phyloP scores from a whole-genome alignment of 129 eudicot species.

The Smallanthus sonchifolius region DNA sequence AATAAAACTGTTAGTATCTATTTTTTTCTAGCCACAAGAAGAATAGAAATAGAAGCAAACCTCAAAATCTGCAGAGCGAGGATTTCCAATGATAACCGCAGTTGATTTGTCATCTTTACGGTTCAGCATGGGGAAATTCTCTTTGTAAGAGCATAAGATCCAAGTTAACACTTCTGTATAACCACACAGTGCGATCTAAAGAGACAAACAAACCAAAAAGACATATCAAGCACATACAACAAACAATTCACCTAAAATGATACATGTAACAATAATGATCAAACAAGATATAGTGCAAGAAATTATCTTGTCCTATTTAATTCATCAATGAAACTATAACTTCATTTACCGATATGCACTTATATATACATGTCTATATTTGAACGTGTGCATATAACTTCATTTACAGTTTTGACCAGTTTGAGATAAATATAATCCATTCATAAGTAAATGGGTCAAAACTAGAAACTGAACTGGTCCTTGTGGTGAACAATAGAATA shows the following conservation, averaged over 20 bases:
- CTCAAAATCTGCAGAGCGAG: conserved; percentile 95
- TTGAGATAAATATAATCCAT: neutral
- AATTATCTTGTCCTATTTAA: neutral
- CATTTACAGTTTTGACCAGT: neutral
- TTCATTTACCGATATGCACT: neutral
- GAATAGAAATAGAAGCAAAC: conserved; percentile 28
- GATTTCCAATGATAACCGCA: conserved; percentile 83
- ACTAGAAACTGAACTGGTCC: neutral
- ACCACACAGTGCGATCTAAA: conserved; percentile 78
- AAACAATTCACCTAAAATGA: neutral
- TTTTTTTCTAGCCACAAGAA: neutral
- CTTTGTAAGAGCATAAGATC: conserved; percentile 80
- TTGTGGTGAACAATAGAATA: neutral
- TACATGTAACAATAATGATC: conserved; percentile 1
- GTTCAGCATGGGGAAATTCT: conserved; percentile 77
- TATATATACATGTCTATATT: neutral
- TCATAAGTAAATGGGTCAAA: neutral
- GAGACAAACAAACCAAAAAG: conserved; percentile 11
- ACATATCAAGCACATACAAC: neutral
- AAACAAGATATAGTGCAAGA: neutral
- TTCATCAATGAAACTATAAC: neutral
- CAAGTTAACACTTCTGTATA: conserved; percentile 83
- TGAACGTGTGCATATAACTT: neutral
- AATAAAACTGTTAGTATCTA: neutral
- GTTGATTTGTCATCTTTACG: conserved; percentile 73